phyloP scores from a whole-genome alignment of 441 rosid genomes.

The Bruguiera hainesii region DNA sequence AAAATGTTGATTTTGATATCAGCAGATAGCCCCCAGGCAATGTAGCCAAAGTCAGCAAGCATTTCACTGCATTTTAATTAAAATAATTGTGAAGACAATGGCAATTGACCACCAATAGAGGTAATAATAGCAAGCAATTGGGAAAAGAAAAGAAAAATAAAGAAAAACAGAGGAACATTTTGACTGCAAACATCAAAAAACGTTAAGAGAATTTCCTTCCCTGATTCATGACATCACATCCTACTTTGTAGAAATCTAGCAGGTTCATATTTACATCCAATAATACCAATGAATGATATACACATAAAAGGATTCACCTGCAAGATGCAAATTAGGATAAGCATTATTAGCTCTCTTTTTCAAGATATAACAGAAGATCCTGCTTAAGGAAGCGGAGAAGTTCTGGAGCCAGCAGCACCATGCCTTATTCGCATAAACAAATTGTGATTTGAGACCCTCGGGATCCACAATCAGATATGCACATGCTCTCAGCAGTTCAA shows the following conservation, averaged over 20 bases:
- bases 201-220: background rate
- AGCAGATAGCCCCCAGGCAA: slow-evolving; percentile 46
- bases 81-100: slow-evolving; percentile 10
- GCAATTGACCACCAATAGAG: background rate
- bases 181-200: background rate
- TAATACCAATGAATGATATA: too few species aligned
- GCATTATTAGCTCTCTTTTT: slow-evolving; percentile 28
- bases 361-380: slow-evolving; percentile 44
- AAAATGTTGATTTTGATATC: slow-evolving; percentile 53
- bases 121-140: background rate
- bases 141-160: background rate
- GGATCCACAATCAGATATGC: slow-evolving; percentile 47
- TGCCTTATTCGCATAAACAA: slow-evolving; percentile 34
- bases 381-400: slow-evolving; percentile 46
- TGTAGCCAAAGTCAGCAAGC: slow-evolving; percentile 70
- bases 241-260: too few species aligned
- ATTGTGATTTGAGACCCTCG: slow-evolving; percentile 23
- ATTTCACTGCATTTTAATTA: slow-evolving; percentile 56
- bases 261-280: too few species aligned
- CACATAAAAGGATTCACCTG: slow-evolving; percentile 42
- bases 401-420: slow-evolving; percentile 47
- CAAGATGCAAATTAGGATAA: slow-evolving; percentile 44
- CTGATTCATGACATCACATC: background rate
- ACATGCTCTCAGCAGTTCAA: slow-evolving; percentile 68
- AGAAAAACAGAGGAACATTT: background rate